Conservation (phyloP, 2,329 filamentous ascomycete species). For the Ambrosiella xylebori region DNA sequence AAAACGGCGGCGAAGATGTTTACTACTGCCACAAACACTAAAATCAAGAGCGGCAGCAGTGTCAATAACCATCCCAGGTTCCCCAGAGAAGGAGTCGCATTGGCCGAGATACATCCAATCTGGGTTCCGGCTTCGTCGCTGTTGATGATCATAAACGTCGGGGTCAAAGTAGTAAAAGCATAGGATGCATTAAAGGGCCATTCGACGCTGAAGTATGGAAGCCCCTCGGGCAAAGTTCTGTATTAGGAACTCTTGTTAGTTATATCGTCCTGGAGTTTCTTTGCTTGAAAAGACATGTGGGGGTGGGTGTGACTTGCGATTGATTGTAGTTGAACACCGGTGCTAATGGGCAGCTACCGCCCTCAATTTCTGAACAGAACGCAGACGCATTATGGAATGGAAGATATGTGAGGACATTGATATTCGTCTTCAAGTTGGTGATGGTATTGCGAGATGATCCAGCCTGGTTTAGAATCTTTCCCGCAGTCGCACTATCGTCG, state of each 20-base stretch:
- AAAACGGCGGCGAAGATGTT: slow-evolving; percentile 72
- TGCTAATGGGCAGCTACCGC: slow-evolving; percentile 53
- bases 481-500: slow-evolving; percentile 40
- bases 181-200: slow-evolving; percentile 70
- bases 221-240: slow-evolving; percentile 24
- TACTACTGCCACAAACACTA: slow-evolving; percentile 64
- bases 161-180: slow-evolving; percentile 64
- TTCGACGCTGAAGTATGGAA: slow-evolving; percentile 58
- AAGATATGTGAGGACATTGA: slow-evolving; percentile 62
- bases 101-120: slow-evolving; percentile 67
- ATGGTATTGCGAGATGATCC: slow-evolving; percentile 28
- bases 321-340: slow-evolving; percentile 45
- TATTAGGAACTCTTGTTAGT: neutral
- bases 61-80: slow-evolving; percentile 48
- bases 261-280: neutral
- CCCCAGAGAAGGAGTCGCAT: slow-evolving; percentile 70
- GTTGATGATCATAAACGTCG: slow-evolving; percentile 58
- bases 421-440: slow-evolving; percentile 55
- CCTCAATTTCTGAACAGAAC: slow-evolving; percentile 52
- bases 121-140: slow-evolving; percentile 39
- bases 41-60: slow-evolving; percentile 60
- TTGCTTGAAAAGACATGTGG: too few species aligned
- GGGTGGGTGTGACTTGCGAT: slow-evolving; percentile 20
- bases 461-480: slow-evolving; percentile 60
- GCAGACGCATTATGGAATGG: slow-evolving; percentile 38